Evolutionary conservation across 192 early-diverging fungal species (phyloP), one percentile per base, ranked within the genome.

Genomic region (Martensiomyces pterosporus): DNA sequence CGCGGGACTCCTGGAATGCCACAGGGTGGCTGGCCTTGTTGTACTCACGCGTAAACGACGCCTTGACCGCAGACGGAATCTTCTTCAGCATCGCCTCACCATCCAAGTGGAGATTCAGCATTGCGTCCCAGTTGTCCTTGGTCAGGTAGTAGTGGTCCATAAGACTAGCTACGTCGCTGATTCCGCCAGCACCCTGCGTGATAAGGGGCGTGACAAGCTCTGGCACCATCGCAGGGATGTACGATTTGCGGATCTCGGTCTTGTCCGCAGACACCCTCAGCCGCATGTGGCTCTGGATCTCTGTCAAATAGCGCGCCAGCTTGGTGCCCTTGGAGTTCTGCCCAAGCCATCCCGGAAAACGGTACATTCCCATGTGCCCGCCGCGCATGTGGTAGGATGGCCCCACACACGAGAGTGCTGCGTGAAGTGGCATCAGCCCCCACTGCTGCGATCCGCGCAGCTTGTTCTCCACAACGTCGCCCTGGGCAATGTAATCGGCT

Each of bases 101-200:
- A 24, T 78, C 69, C 44, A 94, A 38, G 9, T 85, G 82, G 33
- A 99, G 56, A 54, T 94, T 92, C 64, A 89, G 42, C 39, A 99
- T 79, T 0, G 82, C 60, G n/a, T 97, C 93, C 67, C 84, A 84
- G 56, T 92, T 84, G 29, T 98, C 94, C 55, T 84, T 85, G 52
- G 67, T 86, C 41, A 99, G 65, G 46, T 86, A 92, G 67, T 99
- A 99, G 12, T 82, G 80, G 54, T 99, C 93, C 92, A 99, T 93
- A 5, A 79, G 60, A 8, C 84, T 51, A 22, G 97, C 86, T n/a
- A 92, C 84, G 7, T 82, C 70, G 4, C 67, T 60, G 26, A 90
- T 82, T 0, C 81, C 87, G 7, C 77, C 82, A 58, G 67, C 41
- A 24, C 64, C 58, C 38, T 68, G 46, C 29, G 46, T 46, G 43